A percentile compares a stretch with the other conserved stretches of the same genome.
phyloP scores from a whole-genome alignment of 192 early-diverging fungal genomes.

The Thamnidium elegans region DNA sequence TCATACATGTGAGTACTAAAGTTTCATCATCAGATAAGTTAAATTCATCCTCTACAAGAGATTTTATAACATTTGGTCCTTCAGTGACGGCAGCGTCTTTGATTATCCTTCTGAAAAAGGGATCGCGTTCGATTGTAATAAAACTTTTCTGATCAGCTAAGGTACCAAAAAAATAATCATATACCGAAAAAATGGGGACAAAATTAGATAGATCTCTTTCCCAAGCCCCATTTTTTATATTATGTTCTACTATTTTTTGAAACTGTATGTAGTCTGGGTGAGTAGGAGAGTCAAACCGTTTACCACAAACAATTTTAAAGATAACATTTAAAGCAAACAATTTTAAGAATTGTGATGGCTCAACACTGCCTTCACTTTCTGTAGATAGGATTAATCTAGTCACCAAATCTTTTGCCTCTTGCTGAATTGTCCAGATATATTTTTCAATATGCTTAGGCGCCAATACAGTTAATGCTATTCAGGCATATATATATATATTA shows the following conservation, averaged over 20 bases:
- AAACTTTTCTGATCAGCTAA: not conserved
- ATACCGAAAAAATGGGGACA: constrained; percentile 1
- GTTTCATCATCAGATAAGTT: not conserved
- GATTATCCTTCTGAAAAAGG: too few relatives aligned
- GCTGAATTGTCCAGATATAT: too few relatives aligned
- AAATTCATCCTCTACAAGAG: not conserved
- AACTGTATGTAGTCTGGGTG: not conserved
- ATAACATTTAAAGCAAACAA: constrained; percentile 3
- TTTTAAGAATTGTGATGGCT: not conserved
- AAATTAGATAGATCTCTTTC: not conserved
- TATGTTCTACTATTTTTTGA: not conserved
- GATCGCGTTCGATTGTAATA: not conserved
- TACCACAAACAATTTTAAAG: not conserved
- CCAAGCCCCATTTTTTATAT: not conserved
- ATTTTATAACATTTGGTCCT: not conserved
- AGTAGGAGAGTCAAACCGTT: not conserved
- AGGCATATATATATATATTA: not conserved
- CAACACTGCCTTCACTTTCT: not conserved
- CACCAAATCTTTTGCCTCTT: not conserved
- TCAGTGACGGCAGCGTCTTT: not conserved
- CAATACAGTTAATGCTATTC: not conserved
- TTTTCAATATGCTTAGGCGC: constrained; percentile 14
- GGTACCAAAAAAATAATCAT: not conserved
- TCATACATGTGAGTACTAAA: not conserved
- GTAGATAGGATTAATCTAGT: not conserved